A percentile compares a stretch with the other conserved stretches of the same genome.
Conservation (phyloP, 805 yeast species). For the Tetrapisispora phaffii region DNA sequence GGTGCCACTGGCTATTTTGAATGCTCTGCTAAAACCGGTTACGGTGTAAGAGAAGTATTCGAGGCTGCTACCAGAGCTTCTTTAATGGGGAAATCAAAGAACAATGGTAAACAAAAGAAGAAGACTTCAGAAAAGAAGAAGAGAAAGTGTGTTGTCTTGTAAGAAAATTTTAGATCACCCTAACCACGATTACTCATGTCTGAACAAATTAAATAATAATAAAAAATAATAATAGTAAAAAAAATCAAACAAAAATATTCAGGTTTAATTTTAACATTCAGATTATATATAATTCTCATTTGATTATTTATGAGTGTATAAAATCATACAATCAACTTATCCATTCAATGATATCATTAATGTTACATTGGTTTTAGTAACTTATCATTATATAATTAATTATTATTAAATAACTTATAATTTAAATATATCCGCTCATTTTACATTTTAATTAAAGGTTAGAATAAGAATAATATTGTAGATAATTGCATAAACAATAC, state of each 20-base stretch:
- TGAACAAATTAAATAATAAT: neutral
- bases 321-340: neutral
- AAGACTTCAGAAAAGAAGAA: conserved; percentile 35
- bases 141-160: conserved; percentile 65
- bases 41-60: conserved; percentile 87
- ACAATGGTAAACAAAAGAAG: conserved; percentile 17
- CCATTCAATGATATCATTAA: neutral
- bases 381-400: conserved; percentile 1
- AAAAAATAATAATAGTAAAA: neutral
- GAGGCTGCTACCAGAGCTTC: conserved; percentile 91
- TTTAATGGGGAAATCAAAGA: conserved; percentile 44
- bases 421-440: conserved; percentile 3
- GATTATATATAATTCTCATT: neutral
- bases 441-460: neutral
- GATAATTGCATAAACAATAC: too few relatives aligned
- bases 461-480: too few relatives aligned
- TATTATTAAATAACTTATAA: conserved; percentile 1
- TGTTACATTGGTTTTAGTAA: neutral
- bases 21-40: conserved; percentile 86
- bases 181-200: neutral
- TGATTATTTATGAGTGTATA: neutral
- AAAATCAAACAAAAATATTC: neutral
- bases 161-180: conserved; percentile 11
- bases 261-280: neutral
- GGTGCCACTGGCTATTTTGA: conserved; percentile 82